phyloP scores from a whole-genome alignment of 208 protist genomes.

The Crithidia mellificae region DNA sequence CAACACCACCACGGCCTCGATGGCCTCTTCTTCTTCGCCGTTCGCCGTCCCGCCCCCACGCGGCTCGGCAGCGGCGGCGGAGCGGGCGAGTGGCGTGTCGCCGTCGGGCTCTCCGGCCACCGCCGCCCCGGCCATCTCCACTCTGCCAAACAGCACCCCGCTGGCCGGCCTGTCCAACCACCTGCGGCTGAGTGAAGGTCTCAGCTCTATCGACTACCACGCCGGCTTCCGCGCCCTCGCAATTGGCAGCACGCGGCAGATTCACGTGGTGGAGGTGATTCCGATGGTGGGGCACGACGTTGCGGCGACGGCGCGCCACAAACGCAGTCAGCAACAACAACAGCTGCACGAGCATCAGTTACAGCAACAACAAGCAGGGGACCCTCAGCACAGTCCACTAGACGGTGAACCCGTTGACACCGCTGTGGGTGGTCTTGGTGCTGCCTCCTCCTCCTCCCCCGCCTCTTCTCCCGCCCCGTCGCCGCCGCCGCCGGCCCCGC shows the following conservation, averaged over 20 bases:
- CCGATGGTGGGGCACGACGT: slow-evolving; percentile 42
- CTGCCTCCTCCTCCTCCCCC: not conserved
- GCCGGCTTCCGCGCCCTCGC: slow-evolving; percentile 63
- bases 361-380: no score
- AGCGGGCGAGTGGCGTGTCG: not conserved
- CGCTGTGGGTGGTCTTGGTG: no score
- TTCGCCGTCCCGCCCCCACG: not conserved
- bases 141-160: slow-evolving; percentile 17
- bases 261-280: slow-evolving; percentile 75
- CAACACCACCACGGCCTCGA: no score
- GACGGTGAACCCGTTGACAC: no score
- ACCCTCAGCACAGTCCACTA: no score
- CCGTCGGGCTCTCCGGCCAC: not conserved
- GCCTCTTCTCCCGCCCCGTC: not conserved
- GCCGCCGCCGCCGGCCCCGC: not conserved
- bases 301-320: slow-evolving; percentile 16
- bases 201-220: slow-evolving; percentile 73
- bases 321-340: slow-evolving; percentile 20
- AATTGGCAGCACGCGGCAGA: slow-evolving; percentile 69
- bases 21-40: not conserved
- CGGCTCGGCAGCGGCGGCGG: slow-evolving; percentile 3
- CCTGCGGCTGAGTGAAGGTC: slow-evolving; percentile 52
- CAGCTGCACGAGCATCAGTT: not conserved
- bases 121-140: slow-evolving; percentile 1
- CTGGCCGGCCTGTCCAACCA: slow-evolving; percentile 32